These are phyloP conservation scores for Opeltia flavorubescens DNA, from an alignment of 495 filamentous ascomycete species.

Conservation along the genomic window DNA sequence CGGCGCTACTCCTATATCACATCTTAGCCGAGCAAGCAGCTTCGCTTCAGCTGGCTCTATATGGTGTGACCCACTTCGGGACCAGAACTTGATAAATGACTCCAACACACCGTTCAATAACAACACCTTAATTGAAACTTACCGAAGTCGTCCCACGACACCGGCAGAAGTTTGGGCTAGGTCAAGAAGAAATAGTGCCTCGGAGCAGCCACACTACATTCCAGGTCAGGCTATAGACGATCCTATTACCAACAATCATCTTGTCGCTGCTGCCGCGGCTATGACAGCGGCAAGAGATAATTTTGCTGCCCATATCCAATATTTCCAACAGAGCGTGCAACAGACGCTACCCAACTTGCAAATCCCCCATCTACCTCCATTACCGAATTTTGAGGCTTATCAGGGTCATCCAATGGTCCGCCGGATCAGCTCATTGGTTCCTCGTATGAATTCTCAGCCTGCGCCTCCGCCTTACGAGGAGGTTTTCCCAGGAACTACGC, in stretches of 20 bases:
- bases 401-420: conserved; percentile 60
- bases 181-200: conserved; percentile 23
- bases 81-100: conserved; percentile 24
- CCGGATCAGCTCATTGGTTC: conserved; percentile 60
- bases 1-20: conserved; percentile 35
- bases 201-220: conserved; percentile 12
- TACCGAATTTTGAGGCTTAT: conserved; percentile 56
- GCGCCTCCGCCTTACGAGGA: conserved; percentile 69
- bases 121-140: conserved; percentile 19
- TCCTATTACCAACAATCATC: conserved; percentile 14
- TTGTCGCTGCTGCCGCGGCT: conserved; percentile 43
- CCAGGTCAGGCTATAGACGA: conserved; percentile 14
- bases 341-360: conserved; percentile 54
- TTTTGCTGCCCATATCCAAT: conserved; percentile 61
- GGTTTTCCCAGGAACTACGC: conserved; percentile 47
- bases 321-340: conserved; percentile 59
- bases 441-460: conserved; percentile 36
- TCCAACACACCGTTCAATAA: conserved; percentile 24
- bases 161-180: conserved; percentile 27
- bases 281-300: conserved; percentile 65
- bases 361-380: conserved; percentile 40
- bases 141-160: conserved; percentile 24
- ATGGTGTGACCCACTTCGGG: conserved; percentile 40
- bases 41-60: conserved; percentile 48
- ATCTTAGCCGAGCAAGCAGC: conserved; percentile 51